Percentiles rank a stretch among this genome's conserved stretches.
Evolutionary conservation across 2,329 filamentous ascomycete genomes (phyloP).

Genomic region (Thielaviopsis ethacetica): DNA sequence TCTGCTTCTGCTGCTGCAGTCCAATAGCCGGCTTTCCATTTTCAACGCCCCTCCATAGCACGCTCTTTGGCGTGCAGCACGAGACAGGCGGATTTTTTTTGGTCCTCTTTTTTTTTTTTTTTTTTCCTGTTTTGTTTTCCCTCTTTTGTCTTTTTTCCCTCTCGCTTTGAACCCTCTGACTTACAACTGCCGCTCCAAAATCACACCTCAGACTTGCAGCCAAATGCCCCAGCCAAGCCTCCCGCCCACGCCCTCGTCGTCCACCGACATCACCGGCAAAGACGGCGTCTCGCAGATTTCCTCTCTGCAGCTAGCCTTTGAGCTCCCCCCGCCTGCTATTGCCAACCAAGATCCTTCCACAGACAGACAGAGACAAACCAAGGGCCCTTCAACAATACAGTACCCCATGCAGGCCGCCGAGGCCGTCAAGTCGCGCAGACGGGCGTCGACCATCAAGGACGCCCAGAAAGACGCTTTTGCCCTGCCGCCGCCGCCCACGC

Average conservation of each 20-base stretch:
- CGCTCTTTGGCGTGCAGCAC: neutral
- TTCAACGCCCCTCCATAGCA: neutral
- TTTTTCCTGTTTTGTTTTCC: neutral
- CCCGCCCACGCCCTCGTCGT: conserved; percentile 65
- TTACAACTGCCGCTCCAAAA: neutral
- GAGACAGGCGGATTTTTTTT: too few species aligned
- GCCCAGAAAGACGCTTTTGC: conserved; percentile 48
- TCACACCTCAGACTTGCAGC: neutral
- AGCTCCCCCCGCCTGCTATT: conserved; percentile 63
- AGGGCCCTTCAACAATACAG: conserved; percentile 14
- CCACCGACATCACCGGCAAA: conserved; percentile 61
- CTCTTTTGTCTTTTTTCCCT: conserved; percentile 2
- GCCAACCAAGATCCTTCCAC: conserved; percentile 16
- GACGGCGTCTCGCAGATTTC: conserved; percentile 45
- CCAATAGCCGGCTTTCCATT: neutral
- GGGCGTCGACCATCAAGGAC: conserved; percentile 29
- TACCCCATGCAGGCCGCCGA: conserved; percentile 34
- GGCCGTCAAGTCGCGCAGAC: conserved; percentile 35
- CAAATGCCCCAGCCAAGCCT: conserved; percentile 48
- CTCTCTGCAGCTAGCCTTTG: conserved; percentile 51
- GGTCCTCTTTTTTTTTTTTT: too few species aligned
- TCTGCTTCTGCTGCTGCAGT: too few species aligned
- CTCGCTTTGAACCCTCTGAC: neutral
- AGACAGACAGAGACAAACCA: neutral
- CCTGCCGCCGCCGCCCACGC: conserved; percentile 79